Evolutionary conservation across 805 yeast genomes (phyloP).

Genomic region (Wickerhamiella shivajii): DNA sequence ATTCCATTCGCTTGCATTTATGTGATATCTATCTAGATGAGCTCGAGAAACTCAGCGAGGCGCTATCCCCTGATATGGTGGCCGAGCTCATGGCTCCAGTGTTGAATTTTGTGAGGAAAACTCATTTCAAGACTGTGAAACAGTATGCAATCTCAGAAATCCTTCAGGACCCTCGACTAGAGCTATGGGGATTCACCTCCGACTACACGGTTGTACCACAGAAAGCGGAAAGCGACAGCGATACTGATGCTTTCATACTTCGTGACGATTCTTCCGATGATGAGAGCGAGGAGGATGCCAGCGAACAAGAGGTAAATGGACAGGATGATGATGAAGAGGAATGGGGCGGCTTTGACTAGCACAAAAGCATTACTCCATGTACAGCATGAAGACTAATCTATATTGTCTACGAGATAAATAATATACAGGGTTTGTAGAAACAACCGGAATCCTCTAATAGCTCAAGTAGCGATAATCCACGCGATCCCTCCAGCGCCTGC

Average conservation of each 20-base stretch:
- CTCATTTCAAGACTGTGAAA: constrained; percentile 49
- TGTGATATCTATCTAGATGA: constrained; percentile 78
- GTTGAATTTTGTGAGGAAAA: constrained; percentile 32
- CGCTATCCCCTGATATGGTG: constrained; percentile 39
- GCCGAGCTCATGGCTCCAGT: constrained; percentile 46
- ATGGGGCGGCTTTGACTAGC: no score
- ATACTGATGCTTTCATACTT: no score
- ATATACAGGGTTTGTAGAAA: no score
- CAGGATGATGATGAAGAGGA: constrained; percentile 3
- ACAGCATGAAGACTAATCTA: no score
- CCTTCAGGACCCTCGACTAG: constrained; percentile 46
- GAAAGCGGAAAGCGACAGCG: constrained; percentile 16
- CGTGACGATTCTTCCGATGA: constrained; percentile 19
- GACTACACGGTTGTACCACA: constrained; percentile 1
- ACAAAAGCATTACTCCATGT: no score
- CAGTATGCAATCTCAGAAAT: constrained; percentile 52
- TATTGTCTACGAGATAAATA: no score
- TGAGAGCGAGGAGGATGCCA: constrained; percentile 22
- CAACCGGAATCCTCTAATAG: no score
- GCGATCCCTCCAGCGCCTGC: constrained; percentile 34
- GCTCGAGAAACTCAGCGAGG: constrained; percentile 49
- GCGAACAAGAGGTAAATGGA: constrained; percentile 25
- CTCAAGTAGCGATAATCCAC: constrained; percentile 11
- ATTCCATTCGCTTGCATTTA: constrained; percentile 71
- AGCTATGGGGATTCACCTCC: constrained; percentile 40